phyloP scores from a whole-genome alignment of 1,284 basidiomycete species.

The Microstroma glucosiphilum region DNA sequence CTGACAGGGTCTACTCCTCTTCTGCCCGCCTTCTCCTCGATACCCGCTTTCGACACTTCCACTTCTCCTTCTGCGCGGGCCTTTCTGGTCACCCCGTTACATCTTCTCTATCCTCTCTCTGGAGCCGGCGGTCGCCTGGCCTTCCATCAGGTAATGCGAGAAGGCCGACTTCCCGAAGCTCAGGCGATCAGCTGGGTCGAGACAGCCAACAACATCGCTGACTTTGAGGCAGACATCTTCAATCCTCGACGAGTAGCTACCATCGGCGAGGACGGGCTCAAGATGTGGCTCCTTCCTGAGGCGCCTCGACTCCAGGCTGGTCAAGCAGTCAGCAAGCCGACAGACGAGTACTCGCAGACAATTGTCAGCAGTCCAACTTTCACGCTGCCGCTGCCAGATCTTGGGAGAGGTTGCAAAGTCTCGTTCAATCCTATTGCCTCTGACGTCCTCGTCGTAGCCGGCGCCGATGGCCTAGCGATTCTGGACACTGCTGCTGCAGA shows the following conservation, averaged over 20 bases:
- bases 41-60: constrained; percentile 3
- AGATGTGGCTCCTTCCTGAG: not conserved
- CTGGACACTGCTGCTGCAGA: not conserved
- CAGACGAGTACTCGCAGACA: not conserved
- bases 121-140: not conserved
- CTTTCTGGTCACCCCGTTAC: not conserved
- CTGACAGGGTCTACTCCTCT: constrained; percentile 2
- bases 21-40: constrained; percentile 3
- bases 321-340: too few species aligned
- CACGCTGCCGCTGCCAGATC: not conserved
- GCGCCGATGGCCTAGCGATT: not conserved
- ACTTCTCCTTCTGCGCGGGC: not conserved
- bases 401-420: not conserved
- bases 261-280: not conserved
- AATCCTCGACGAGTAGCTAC: not conserved
- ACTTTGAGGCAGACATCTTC: not conserved
- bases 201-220: not conserved
- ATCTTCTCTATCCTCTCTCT: not conserved
- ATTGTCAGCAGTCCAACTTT: not conserved
- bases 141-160: not conserved
- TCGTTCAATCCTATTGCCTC: not conserved
- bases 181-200: constrained; percentile 1
- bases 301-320: not conserved
- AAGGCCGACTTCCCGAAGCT: not conserved
- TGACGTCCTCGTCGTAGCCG: not conserved